Percentiles rank a stretch among this genome's conserved stretches.
phyloP scores from a whole-genome alignment of 2,329 filamentous ascomycete species.

The Plenodomus lindquistii region DNA sequence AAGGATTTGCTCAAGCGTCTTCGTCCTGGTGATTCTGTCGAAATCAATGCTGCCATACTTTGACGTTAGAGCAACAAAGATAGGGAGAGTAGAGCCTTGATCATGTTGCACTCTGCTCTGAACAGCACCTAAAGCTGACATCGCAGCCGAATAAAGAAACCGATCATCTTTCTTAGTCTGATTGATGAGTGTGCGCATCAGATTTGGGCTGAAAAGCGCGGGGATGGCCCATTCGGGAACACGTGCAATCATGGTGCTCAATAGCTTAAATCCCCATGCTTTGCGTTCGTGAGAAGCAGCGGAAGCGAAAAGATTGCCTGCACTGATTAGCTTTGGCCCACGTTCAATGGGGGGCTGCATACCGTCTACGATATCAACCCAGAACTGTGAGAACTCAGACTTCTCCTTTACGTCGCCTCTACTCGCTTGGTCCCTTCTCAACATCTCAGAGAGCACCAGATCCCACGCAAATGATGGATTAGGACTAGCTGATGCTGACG shows the following conservation, averaged over 20 bases:
- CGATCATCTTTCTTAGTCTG: constrained; percentile 42
- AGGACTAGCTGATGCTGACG: constrained; percentile 76
- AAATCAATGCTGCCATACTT: constrained; percentile 76
- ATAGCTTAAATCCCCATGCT: constrained; percentile 86
- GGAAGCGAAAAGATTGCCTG: constrained; percentile 81
- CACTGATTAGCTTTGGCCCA: constrained; percentile 5
- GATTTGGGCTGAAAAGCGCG: constrained; percentile 77
- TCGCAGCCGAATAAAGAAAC: constrained; percentile 67
- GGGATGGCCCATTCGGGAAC: constrained; percentile 55
- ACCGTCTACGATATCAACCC: constrained; percentile 86
- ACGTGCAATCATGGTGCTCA: constrained; percentile 71
- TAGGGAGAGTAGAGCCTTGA: constrained; percentile 60
- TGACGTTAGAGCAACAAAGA: constrained; percentile 71
- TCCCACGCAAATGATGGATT: constrained; percentile 90
- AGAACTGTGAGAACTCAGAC: constrained; percentile 72
- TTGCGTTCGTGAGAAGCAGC: constrained; percentile 86
- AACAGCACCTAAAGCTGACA: constrained; percentile 73
- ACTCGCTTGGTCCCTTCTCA: constrained; percentile 29
- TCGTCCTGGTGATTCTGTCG: constrained; percentile 82
- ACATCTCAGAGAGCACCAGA: constrained; percentile 62
- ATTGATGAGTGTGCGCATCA: constrained; percentile 61
- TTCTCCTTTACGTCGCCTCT: constrained; percentile 40
- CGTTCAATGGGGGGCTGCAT: constrained; percentile 43
- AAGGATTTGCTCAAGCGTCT: constrained; percentile 77
- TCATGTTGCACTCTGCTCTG: constrained; percentile 64